Evolutionary conservation across 768 basidiomycete species (phyloP).

Genomic region (Cystobasidium onofrii): DNA sequence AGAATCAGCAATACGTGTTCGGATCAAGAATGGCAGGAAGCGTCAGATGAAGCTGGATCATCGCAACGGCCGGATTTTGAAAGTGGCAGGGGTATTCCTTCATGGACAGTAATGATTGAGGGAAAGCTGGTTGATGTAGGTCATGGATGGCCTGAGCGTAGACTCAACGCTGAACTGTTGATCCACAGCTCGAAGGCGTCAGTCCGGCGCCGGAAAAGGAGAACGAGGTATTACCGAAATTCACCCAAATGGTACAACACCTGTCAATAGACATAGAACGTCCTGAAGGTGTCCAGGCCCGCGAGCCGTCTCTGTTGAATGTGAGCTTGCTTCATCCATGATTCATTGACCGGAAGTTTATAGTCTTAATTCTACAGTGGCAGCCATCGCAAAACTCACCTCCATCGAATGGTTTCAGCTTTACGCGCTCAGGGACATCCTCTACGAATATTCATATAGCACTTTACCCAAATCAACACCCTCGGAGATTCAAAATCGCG

Average conservation of each 20-base stretch:
- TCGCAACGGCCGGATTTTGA: conserved; percentile 21
- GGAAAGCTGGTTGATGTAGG: conserved; percentile 25
- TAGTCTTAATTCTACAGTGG: too few species aligned
- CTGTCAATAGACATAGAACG: conserved; percentile 21
- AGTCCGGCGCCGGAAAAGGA: not conserved
- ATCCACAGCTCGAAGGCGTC: not conserved
- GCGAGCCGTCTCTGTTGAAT: conserved; percentile 21
- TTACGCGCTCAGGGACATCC: conserved; percentile 20
- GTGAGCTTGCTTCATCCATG: not conserved
- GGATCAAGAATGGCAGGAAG: conserved; percentile 21
- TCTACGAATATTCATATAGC: not conserved
- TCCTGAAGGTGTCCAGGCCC: not conserved
- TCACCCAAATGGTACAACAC: conserved; percentile 26
- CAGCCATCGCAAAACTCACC: conserved; percentile 7
- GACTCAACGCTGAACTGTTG: not conserved
- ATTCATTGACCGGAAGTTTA: too few species aligned
- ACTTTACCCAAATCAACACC: conserved; percentile 7
- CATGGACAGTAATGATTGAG: conserved; percentile 22
- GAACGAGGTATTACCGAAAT: conserved; percentile 17
- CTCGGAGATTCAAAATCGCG: conserved; percentile 4
- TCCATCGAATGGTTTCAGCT: conserved; percentile 6
- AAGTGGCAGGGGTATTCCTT: conserved; percentile 8
- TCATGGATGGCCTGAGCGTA: not conserved
- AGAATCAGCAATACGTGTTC: conserved; percentile 15
- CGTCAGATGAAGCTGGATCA: not conserved